Conservation (phyloP, 2,329 filamentous ascomycete genomes). For the Sporothrix pseudoabietina region DNA sequence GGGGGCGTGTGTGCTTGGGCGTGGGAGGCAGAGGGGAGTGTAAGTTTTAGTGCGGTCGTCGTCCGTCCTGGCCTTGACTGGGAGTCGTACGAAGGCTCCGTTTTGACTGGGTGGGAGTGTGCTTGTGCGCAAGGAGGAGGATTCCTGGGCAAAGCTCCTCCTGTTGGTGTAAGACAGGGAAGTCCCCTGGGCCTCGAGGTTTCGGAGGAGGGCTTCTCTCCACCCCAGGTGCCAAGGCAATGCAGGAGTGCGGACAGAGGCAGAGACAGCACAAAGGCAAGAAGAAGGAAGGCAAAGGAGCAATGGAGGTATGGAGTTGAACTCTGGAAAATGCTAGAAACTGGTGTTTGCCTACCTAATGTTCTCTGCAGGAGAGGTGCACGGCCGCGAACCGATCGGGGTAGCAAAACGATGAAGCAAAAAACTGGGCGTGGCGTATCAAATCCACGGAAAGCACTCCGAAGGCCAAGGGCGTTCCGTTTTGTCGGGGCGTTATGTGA, state of each 20-base stretch:
- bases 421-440: constrained; percentile 1
- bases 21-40: neutral
- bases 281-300: neutral
- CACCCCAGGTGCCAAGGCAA: constrained; percentile 29
- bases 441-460: neutral
- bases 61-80: neutral
- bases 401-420: neutral
- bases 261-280: neutral
- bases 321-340: constrained; percentile 1
- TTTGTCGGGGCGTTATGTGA: neutral
- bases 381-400: constrained; percentile 8
- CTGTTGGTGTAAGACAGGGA: constrained; percentile 30
- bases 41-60: neutral
- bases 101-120: constrained; percentile 10
- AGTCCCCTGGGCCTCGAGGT: constrained; percentile 20
- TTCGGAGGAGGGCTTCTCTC: constrained; percentile 19
- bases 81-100: constrained; percentile 17
- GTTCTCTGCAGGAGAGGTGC: neutral
- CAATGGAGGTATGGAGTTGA: neutral
- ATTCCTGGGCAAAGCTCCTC: constrained; percentile 28
- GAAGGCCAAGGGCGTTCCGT: constrained; percentile 13
- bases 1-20: constrained; percentile 4
- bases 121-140: constrained; percentile 28
- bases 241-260: constrained; percentile 20
- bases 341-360: constrained; percentile 4